phyloP scores from a whole-genome alignment of 345 rosid species.

The Geranium brycei region DNA sequence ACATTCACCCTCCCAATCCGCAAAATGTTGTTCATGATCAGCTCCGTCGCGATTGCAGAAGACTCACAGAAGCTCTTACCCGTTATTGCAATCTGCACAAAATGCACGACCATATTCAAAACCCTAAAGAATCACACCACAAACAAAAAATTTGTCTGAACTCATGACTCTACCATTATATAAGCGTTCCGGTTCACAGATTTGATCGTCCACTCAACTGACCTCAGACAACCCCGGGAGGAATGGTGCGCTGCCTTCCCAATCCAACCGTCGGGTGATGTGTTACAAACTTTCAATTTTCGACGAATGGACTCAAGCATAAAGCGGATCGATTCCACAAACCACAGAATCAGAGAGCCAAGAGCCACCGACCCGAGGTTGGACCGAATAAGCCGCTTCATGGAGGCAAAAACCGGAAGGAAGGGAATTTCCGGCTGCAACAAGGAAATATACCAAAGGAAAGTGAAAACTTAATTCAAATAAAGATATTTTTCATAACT shows the following conservation, averaged over 20 bases:
- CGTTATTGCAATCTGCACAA: slow-evolving; percentile 69
- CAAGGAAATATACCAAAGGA: slow-evolving; percentile 3
- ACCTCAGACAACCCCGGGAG: slow-evolving; percentile 43
- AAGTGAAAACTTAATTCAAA: slow-evolving; percentile 3
- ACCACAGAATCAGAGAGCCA: slow-evolving; percentile 74
- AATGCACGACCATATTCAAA: not conserved
- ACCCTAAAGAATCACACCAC: not conserved
- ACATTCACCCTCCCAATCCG: slow-evolving; percentile 88
- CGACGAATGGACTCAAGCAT: slow-evolving; percentile 86
- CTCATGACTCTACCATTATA: slow-evolving; percentile 56
- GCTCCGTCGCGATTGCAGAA: slow-evolving; percentile 74
- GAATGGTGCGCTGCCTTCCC: slow-evolving; percentile 44
- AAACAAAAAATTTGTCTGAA: not conserved
- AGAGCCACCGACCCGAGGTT: slow-evolving; percentile 91
- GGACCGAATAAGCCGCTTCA: slow-evolving; percentile 77
- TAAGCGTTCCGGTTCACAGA: slow-evolving; percentile 92
- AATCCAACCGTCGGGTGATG: slow-evolving; percentile 51
- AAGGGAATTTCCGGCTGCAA: slow-evolving; percentile 87
- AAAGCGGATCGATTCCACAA: slow-evolving; percentile 85
- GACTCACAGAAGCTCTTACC: slow-evolving; percentile 88
- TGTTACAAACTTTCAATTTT: slow-evolving; percentile 40
- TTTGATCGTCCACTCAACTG: slow-evolving; percentile 68
- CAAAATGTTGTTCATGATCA: slow-evolving; percentile 75
- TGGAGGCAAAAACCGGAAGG: slow-evolving; percentile 88
- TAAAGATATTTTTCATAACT: not conserved